These are phyloP conservation scores for Aspergillus haitiensis DNA, from an alignment of 495 filamentous ascomycete genomes.

Conservation along the genomic window DNA sequence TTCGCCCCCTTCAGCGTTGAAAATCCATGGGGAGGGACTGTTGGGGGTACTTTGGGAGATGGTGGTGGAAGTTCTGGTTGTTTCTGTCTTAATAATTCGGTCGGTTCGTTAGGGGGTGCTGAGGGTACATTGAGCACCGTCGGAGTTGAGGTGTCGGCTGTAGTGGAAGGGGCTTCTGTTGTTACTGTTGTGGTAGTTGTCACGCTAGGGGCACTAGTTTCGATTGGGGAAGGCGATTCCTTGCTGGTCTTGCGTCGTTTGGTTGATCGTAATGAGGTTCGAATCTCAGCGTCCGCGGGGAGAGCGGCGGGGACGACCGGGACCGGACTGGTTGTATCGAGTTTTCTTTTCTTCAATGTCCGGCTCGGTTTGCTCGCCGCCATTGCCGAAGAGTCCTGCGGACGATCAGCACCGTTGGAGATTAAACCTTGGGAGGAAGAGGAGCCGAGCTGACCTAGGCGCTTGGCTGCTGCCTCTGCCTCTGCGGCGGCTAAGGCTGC, in stretches of 20 bases:
- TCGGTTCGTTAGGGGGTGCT: constrained; percentile 6
- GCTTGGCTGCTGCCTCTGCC: constrained; percentile 63
- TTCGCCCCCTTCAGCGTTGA: constrained; percentile 15
- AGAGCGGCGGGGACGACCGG: constrained; percentile 21
- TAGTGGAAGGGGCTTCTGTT: constrained; percentile 19
- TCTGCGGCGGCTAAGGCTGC: constrained; percentile 48
- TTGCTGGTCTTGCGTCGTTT: constrained; percentile 30
- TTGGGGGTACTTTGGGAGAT: constrained; percentile 32
- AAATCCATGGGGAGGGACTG: constrained; percentile 15
- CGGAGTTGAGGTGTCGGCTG: constrained; percentile 28
- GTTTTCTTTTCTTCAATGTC: constrained; percentile 35
- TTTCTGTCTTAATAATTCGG: constrained; percentile 22
- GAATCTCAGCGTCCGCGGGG: constrained; percentile 19
- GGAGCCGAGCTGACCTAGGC: constrained; percentile 37
- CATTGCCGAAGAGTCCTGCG: constrained; percentile 20
- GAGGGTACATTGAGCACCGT: constrained; percentile 8
- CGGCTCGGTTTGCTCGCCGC: constrained; percentile 23
- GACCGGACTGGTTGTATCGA: constrained; percentile 24
- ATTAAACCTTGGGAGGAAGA: constrained; percentile 15
- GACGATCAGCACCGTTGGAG: constrained; percentile 18
- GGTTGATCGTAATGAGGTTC: constrained; percentile 22
- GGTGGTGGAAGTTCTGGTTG: constrained; percentile 6
- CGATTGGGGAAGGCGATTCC: constrained; percentile 20
- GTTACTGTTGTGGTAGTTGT: constrained; percentile 37
- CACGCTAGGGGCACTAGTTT: constrained; percentile 19